Conservation (phyloP, 768 basidiomycete genomes). For the Piloderma croceum region DNA sequence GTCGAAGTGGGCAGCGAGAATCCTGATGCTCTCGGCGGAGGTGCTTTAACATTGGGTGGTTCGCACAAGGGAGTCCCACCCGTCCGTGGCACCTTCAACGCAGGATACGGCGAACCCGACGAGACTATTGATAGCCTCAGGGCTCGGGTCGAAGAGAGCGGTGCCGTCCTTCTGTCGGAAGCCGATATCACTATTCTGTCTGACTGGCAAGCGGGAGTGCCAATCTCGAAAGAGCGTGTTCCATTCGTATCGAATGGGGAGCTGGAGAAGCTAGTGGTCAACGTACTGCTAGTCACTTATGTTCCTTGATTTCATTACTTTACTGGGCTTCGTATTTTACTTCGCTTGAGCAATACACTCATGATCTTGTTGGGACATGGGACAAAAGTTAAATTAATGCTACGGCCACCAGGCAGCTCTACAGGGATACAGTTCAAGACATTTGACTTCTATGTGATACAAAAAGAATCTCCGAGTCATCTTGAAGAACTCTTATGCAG, state of each 20-base stretch:
- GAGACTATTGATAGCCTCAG: constrained; percentile 36
- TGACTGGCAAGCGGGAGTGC: constrained; percentile 41
- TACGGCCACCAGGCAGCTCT: no score
- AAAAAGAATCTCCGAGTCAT: no score
- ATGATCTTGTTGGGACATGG: no score
- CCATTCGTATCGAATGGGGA: constrained; percentile 62
- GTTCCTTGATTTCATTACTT: constrained; percentile 48
- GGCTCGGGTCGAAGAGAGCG: constrained; percentile 57
- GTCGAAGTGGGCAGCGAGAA: constrained; percentile 57
- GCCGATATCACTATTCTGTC: constrained; percentile 57
- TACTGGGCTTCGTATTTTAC: no score
- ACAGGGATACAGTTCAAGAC: no score
- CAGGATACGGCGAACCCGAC: constrained; percentile 32
- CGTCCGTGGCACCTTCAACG: constrained; percentile 42
- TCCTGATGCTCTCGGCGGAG: constrained; percentile 19
- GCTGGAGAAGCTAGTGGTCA: constrained; percentile 70
- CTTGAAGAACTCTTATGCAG: no score
- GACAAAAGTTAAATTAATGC: no score
- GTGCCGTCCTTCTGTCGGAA: constrained; percentile 57
- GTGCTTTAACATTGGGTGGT: constrained; percentile 15
- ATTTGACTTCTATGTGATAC: no score
- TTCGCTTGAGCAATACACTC: no score
- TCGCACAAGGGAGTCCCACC: constrained; percentile 28
- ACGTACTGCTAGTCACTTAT: constrained; percentile 66
- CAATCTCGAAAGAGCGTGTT: constrained; percentile 60